Evolutionary conservation across 208 protist genomes (phyloP).

Genomic region (Leishmania amazonensis): DNA sequence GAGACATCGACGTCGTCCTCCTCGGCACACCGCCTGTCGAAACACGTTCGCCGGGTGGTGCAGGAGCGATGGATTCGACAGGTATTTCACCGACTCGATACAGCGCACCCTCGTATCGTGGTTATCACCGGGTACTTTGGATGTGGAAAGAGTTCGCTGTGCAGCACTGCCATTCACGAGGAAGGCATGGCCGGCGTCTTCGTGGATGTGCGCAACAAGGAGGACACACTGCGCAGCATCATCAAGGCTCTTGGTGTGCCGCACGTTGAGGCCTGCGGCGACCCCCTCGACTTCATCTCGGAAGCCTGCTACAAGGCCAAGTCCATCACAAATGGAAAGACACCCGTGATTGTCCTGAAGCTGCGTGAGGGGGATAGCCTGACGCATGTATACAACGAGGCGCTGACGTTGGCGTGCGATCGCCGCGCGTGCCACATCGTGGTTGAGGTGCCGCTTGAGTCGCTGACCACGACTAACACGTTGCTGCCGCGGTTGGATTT

Average conservation of each 20-base stretch:
- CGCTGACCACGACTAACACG: constrained; percentile 69
- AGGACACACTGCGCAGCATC: constrained; percentile 68
- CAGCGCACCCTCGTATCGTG: constrained; percentile 54
- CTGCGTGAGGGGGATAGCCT: constrained; percentile 64
- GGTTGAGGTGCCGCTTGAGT: constrained; percentile 81
- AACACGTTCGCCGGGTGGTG: constrained; percentile 24
- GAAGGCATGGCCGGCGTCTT: constrained; percentile 74
- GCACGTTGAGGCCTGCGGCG: constrained; percentile 83
- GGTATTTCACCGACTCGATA: constrained; percentile 52
- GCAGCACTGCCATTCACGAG: constrained; percentile 55
- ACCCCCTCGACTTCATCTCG: constrained; percentile 80
- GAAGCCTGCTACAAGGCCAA: constrained; percentile 71
- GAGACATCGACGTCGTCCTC: not conserved
- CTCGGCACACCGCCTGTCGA: constrained; percentile 9
- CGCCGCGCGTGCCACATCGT: constrained; percentile 77
- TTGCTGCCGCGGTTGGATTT: constrained; percentile 81
- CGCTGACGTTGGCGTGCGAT: constrained; percentile 57
- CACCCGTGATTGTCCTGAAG: constrained; percentile 62
- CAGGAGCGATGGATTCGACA: constrained; percentile 53
- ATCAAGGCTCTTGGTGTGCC: constrained; percentile 80
- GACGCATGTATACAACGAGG: constrained; percentile 66
- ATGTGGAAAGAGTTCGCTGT: constrained; percentile 72
- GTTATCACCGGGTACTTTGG: constrained; percentile 76
- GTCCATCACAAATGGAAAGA: constrained; percentile 55
- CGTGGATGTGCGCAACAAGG: constrained; percentile 72